Conservation (phyloP, 2,329 filamentous ascomycete genomes). For the Aspergillus intermedius region DNA sequence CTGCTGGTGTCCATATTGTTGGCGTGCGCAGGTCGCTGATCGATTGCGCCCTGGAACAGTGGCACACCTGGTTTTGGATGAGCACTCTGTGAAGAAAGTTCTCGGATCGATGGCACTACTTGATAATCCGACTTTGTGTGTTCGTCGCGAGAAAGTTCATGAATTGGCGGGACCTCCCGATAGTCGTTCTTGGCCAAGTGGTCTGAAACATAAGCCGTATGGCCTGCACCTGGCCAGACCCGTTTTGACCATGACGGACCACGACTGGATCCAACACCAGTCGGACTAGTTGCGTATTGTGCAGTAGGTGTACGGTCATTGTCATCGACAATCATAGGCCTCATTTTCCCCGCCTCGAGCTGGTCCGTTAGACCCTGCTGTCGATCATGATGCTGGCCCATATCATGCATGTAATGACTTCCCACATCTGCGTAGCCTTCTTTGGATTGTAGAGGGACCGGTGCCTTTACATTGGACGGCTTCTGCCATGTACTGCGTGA, state of each 20-base stretch:
- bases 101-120: constrained; percentile 35
- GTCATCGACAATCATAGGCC: constrained; percentile 43
- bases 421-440: constrained; percentile 49
- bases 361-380: constrained; percentile 27
- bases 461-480: constrained; percentile 60
- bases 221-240: constrained; percentile 30
- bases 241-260: constrained; percentile 35
- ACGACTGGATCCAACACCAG: constrained; percentile 25
- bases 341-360: constrained; percentile 40
- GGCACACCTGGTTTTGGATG: constrained; percentile 32
- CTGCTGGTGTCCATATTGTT: constrained; percentile 32
- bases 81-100: constrained; percentile 27
- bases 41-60: constrained; percentile 30
- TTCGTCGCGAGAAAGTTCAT: constrained; percentile 33
- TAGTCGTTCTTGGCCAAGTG: constrained; percentile 34
- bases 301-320: constrained; percentile 28
- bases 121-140: constrained; percentile 35
- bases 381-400: constrained; percentile 34
- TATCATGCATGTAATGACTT: constrained; percentile 33
- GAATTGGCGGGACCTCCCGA: constrained; percentile 35
- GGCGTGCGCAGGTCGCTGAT: constrained; percentile 32
- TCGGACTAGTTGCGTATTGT: constrained; percentile 38
- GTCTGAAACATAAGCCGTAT: constrained; percentile 33
- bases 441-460: constrained; percentile 77
- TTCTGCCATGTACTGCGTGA: constrained; percentile 73